Evolutionary conservation across 805 yeast genomes (phyloP).

Genomic region (Candida sphagnicola): DNA sequence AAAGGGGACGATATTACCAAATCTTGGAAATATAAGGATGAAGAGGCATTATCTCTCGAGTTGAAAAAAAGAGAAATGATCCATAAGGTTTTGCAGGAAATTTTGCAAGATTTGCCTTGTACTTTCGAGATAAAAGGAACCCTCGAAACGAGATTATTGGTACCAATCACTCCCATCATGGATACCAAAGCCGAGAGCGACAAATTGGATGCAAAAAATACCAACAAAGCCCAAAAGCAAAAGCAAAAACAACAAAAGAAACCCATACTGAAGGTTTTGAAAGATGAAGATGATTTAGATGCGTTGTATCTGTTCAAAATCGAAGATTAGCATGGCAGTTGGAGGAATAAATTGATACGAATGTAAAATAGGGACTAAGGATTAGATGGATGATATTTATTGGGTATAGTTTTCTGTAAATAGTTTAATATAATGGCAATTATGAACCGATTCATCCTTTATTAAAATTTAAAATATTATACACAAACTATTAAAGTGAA

Average conservation of each 20-base stretch:
- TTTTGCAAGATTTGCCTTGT: constrained; percentile 21
- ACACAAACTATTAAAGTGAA: neutral
- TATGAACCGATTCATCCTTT: too few relatives aligned
- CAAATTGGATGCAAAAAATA: constrained; percentile 10
- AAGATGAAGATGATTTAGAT: constrained; percentile 34
- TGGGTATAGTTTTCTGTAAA: neutral
- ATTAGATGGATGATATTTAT: neutral
- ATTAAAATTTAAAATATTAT: neutral
- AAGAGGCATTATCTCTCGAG: constrained; percentile 13
- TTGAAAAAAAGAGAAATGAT: constrained; percentile 27
- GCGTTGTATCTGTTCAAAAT: constrained; percentile 37
- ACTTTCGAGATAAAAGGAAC: constrained; percentile 6
- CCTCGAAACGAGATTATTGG: constrained; percentile 22
- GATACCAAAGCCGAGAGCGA: constrained; percentile 4
- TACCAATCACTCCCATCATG: constrained; percentile 17
- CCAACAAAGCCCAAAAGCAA: constrained; percentile 12
- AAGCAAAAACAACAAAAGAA: constrained; percentile 4
- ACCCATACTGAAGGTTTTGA: constrained; percentile 4
- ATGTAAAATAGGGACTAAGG: too few relatives aligned
- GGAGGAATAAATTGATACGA: neutral
- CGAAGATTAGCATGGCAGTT: constrained; percentile 25
- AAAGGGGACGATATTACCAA: constrained; percentile 1
- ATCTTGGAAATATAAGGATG: constrained; percentile 2
- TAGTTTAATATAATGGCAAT: neutral
- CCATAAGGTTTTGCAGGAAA: constrained; percentile 17